A percentile compares a stretch with the other conserved stretches of the same genome.
These are phyloP conservation scores for Crucibulum laeve DNA, from an alignment of 768 basidiomycete species.

Conservation along the genomic window DNA sequence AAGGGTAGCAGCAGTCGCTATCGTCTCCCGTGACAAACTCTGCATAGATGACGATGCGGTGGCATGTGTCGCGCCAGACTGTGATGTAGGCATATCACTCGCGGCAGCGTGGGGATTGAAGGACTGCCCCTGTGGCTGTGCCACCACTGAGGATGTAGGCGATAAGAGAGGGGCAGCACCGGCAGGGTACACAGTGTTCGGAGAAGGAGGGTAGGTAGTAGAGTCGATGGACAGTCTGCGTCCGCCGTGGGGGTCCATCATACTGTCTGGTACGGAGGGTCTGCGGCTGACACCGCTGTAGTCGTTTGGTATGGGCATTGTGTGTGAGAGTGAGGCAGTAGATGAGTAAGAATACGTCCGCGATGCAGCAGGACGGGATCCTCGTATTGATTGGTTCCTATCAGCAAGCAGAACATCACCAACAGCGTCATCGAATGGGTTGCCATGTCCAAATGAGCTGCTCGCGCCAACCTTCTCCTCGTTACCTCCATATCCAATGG, in stretches of 20 bases:
- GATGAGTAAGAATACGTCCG: constrained; percentile 7
- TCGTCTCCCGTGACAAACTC: background rate
- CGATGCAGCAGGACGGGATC: background rate
- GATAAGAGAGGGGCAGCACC: background rate
- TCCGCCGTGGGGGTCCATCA: background rate
- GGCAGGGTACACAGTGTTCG: constrained; percentile 19
- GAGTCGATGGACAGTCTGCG: constrained; percentile 23
- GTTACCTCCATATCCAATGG: too few relatives aligned
- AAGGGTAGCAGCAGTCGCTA: background rate
- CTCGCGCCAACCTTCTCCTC: background rate
- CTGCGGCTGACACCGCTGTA: background rate
- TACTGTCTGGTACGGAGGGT: constrained; percentile 10
- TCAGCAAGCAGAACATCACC: constrained; percentile 10
- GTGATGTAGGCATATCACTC: background rate
- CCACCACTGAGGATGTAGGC: background rate
- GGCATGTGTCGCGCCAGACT: background rate
- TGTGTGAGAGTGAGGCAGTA: too few relatives aligned
- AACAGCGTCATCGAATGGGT: constrained; percentile 14
- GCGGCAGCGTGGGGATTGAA: background rate
- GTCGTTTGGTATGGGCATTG: too few relatives aligned
- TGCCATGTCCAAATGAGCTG: constrained; percentile 1
- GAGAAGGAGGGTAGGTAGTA: constrained; percentile 16
- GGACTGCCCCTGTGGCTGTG: background rate
- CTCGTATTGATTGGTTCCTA: constrained; percentile 3
- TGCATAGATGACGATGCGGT: background rate